Evolutionary conservation across 2,329 filamentous ascomycete genomes (phyloP).

Genomic region (Scolecobasidium constrictum): DNA sequence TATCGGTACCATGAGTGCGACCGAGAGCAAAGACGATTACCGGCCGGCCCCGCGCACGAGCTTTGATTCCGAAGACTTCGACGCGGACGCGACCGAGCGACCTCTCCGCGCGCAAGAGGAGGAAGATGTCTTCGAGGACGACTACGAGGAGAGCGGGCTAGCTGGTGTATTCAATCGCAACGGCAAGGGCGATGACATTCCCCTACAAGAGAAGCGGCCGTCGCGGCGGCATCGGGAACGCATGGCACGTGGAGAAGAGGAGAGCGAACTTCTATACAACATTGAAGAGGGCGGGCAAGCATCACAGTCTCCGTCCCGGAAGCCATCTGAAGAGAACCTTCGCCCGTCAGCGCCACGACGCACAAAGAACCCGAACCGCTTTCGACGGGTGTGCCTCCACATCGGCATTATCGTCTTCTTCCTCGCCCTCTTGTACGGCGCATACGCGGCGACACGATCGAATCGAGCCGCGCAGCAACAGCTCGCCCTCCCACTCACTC

Average conservation of each 20-base stretch:
- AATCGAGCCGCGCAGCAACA: slow-evolving; percentile 13
- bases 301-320: slow-evolving; percentile 40
- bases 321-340: slow-evolving; percentile 35
- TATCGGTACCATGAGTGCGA: not conserved
- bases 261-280: slow-evolving; percentile 74
- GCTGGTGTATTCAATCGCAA: not conserved
- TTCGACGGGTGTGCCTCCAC: slow-evolving; percentile 26
- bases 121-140: slow-evolving; percentile 7
- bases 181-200: not conserved
- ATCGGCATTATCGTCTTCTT: slow-evolving; percentile 41
- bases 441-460: slow-evolving; percentile 6
- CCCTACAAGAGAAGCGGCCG: slow-evolving; percentile 4
- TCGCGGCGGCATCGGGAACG: slow-evolving; percentile 12
- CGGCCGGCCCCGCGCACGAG: slow-evolving; percentile 7
- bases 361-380: slow-evolving; percentile 7
- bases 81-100: slow-evolving; percentile 6
- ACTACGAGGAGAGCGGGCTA: slow-evolving; percentile 5
- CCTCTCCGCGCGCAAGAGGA: not conserved
- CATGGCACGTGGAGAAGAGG: slow-evolving; percentile 43
- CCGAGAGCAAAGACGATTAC: not conserved
- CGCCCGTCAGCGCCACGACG: slow-evolving; percentile 43
- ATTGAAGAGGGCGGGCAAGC: slow-evolving; percentile 73
- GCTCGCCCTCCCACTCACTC: slow-evolving; percentile 15
- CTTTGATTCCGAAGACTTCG: slow-evolving; percentile 5
- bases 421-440: slow-evolving; percentile 38